A percentile compares a stretch with the other conserved stretches of the same genome.
Conservation (phyloP, 306 rosid species). For the Cicer judaicum region DNA sequence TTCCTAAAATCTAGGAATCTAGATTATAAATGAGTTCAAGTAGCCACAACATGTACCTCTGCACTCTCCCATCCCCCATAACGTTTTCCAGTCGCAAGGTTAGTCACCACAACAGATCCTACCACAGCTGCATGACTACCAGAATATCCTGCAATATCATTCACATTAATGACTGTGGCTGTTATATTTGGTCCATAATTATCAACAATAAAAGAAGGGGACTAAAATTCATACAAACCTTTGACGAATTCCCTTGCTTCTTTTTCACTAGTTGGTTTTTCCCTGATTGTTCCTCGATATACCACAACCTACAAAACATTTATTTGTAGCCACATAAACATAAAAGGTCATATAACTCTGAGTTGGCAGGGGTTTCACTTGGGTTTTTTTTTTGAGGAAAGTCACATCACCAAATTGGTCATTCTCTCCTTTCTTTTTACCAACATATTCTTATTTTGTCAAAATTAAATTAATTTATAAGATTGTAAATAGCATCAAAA, state of each 20-base stretch:
- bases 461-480: neutral
- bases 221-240: conserved; percentile 56
- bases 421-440: conserved; percentile 24
- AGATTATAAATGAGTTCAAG: conserved; percentile 24
- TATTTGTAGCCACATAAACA: conserved; percentile 46
- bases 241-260: conserved; percentile 88
- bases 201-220: conserved; percentile 31
- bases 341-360: neutral
- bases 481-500: conserved; percentile 21
- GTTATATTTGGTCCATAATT: neutral
- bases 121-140: conserved; percentile 84
- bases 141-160: conserved; percentile 74
- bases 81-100: conserved; percentile 83
- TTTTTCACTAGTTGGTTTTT: conserved; percentile 80
- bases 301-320: conserved; percentile 80
- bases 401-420: neutral
- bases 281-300: conserved; percentile 75
- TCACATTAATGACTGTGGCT: conserved; percentile 40
- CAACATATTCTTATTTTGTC: conserved; percentile 2
- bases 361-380: neutral
- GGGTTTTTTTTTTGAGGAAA: neutral
- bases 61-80: conserved; percentile 82
- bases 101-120: conserved; percentile 83
- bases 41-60: conserved; percentile 64
- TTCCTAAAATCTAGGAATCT: conserved; percentile 6